These are phyloP conservation scores for Rhododendron molle DNA, from an alignment of 148 eudicot genomes.

Conservation along the genomic window DNA sequence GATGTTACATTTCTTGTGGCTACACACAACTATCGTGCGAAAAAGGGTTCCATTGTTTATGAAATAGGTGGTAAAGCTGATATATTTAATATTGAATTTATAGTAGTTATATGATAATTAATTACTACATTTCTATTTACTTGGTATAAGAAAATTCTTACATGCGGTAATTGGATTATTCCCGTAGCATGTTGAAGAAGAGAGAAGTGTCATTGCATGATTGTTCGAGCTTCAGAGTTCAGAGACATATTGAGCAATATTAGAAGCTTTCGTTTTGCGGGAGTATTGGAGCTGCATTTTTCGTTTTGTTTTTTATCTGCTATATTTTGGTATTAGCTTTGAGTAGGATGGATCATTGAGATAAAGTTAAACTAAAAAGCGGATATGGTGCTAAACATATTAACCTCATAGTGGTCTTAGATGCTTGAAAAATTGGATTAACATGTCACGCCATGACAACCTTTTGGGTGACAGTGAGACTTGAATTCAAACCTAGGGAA, in stretches of 20 bases:
- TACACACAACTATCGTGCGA: neutral
- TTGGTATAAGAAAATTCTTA: neutral
- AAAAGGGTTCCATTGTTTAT: neutral
- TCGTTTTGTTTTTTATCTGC: neutral
- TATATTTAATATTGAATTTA: neutral
- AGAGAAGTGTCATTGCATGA: neutral
- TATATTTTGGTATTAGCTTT: neutral
- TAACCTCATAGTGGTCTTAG: neutral
- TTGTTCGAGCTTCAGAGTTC: neutral
- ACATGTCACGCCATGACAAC: neutral
- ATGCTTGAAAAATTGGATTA: neutral
- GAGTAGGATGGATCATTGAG: neutral
- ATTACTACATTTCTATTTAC: neutral
- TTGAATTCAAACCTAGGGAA: neutral
- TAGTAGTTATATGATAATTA: neutral
- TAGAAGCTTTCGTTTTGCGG: neutral
- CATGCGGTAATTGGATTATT: neutral
- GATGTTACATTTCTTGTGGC: neutral
- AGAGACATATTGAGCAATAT: neutral
- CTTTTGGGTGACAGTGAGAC: neutral
- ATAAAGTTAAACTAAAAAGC: neutral
- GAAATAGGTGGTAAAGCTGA: neutral
- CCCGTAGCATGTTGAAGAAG: neutral
- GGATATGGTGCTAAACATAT: neutral
- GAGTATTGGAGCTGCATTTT: neutral